Conservation (phyloP, 805 yeast species). For the Candida mattraensis region DNA sequence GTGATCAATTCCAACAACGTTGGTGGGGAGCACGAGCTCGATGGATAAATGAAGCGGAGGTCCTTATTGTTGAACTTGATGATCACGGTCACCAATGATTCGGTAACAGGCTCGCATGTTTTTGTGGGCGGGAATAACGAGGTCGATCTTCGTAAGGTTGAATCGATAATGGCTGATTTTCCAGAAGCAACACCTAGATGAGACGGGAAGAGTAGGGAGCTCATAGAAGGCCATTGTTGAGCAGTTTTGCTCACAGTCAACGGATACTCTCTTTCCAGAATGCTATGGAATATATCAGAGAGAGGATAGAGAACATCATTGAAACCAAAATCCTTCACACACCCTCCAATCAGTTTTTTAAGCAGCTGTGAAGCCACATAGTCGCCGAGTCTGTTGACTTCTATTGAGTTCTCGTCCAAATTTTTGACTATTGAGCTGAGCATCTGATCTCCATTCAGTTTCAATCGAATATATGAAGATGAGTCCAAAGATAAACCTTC, state of each 20-base stretch:
- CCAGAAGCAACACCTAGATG: too few relatives aligned
- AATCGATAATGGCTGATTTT: slow-evolving; percentile 12
- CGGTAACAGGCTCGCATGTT: slow-evolving; percentile 21
- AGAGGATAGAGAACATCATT: slow-evolving; percentile 64
- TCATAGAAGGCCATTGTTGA: neutral
- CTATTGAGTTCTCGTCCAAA: slow-evolving; percentile 41
- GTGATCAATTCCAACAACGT: slow-evolving; percentile 73
- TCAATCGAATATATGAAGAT: slow-evolving; percentile 46
- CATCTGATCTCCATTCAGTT: slow-evolving; percentile 36
- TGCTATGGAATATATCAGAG: slow-evolving; percentile 65
- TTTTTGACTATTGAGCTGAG: slow-evolving; percentile 47
- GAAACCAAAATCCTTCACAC: slow-evolving; percentile 79
- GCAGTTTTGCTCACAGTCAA: slow-evolving; percentile 42
- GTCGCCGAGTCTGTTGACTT: slow-evolving; percentile 41
- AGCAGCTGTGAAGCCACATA: slow-evolving; percentile 55
- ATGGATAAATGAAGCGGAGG: slow-evolving; percentile 66
- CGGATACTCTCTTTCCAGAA: slow-evolving; percentile 64
- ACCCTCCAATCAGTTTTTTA: slow-evolving; percentile 62
- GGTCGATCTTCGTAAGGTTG: slow-evolving; percentile 5
- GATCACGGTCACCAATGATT: slow-evolving; percentile 35
- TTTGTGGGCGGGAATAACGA: neutral
- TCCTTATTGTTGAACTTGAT: slow-evolving; percentile 53
- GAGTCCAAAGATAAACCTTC: slow-evolving; percentile 53
- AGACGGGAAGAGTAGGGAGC: slow-evolving; percentile 6
- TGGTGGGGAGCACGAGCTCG: slow-evolving; percentile 73